Conservation (phyloP, 352 stramenopile species). For the Aphanomyces invadans region DNA sequence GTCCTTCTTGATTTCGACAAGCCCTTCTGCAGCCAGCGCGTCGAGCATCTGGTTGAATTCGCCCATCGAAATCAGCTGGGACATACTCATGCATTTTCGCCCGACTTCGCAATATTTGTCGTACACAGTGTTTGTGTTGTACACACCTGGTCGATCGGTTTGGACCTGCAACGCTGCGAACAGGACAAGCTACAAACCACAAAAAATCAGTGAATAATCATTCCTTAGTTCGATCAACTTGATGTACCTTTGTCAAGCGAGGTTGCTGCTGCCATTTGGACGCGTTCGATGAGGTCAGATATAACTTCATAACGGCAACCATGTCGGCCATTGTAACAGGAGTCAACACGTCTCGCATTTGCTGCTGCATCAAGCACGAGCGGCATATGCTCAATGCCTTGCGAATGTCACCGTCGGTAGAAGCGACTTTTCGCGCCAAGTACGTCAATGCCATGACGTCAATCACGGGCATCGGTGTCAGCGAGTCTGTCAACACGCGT, state of each 20-base stretch:
- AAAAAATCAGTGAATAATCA: neutral
- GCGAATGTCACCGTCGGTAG: slow-evolving; percentile 65
- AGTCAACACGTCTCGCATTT: slow-evolving; percentile 27
- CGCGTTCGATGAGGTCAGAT: slow-evolving; percentile 55
- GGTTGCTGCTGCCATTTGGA: slow-evolving; percentile 52
- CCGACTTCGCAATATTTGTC: slow-evolving; percentile 60
- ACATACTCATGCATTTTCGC: slow-evolving; percentile 56
- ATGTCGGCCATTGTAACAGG: slow-evolving; percentile 64
- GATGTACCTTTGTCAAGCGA: slow-evolving; percentile 62
- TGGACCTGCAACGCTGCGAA: slow-evolving; percentile 29
- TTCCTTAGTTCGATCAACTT: neutral
- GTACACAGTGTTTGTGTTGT: slow-evolving; percentile 55
- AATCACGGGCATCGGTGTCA: slow-evolving; percentile 48
- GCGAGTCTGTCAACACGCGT: slow-evolving; percentile 43
- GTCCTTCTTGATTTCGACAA: slow-evolving; percentile 53
- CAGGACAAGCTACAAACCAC: slow-evolving; percentile 2
- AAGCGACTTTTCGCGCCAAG: slow-evolving; percentile 71
- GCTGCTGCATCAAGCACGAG: slow-evolving; percentile 54
- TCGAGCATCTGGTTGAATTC: slow-evolving; percentile 67
- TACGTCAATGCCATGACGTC: slow-evolving; percentile 56
- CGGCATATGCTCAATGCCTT: slow-evolving; percentile 66
- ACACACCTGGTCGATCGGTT: slow-evolving; percentile 30
- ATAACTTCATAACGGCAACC: slow-evolving; percentile 59
- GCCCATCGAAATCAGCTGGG: slow-evolving; percentile 34
- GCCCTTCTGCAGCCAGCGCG: slow-evolving; percentile 54